Evolutionary conservation across 2,329 filamentous ascomycete species (phyloP).

Genomic region (Aspergillaceae sp.): DNA sequence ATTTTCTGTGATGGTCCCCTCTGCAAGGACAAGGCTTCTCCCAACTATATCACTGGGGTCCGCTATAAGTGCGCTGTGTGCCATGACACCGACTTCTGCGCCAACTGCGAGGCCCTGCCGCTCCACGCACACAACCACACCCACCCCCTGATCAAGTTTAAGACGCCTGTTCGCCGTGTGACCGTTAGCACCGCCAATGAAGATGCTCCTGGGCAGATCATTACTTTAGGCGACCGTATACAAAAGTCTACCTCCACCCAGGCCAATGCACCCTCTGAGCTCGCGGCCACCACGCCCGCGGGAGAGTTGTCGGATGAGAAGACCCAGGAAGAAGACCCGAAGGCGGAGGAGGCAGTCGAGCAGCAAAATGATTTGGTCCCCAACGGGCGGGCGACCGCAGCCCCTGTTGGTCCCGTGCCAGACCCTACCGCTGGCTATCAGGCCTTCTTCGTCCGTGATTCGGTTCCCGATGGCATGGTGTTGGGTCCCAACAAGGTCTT

Average conservation of each 20-base stretch:
- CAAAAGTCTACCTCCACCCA: slow-evolving; percentile 34
- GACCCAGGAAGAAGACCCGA: background rate
- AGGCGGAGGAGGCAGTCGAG: slow-evolving; percentile 31
- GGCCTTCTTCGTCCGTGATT: slow-evolving; percentile 68
- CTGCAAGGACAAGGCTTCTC: slow-evolving; percentile 50
- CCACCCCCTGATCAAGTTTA: slow-evolving; percentile 96
- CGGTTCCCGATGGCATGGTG: slow-evolving; percentile 66
- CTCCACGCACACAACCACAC: slow-evolving; percentile 81
- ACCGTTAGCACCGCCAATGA: slow-evolving; percentile 79
- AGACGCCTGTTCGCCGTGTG: slow-evolving; percentile 80
- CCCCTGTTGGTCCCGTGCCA: slow-evolving; percentile 27
- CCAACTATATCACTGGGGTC: slow-evolving; percentile 63
- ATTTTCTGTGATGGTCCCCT: slow-evolving; percentile 94
- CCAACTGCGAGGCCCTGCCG: slow-evolving; percentile 82
- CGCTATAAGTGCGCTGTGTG: slow-evolving; percentile 98
- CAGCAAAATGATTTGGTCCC: slow-evolving; percentile 25
- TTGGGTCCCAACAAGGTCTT: slow-evolving; percentile 65
- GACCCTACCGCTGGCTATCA: slow-evolving; percentile 30
- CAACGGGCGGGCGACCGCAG: slow-evolving; percentile 18
- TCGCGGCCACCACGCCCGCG: background rate
- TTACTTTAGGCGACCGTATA: slow-evolving; percentile 61
- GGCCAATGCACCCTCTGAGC: slow-evolving; percentile 42
- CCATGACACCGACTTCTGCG: slow-evolving; percentile 90
- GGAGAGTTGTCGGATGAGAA: background rate
- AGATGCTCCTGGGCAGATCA: slow-evolving; percentile 55